These are phyloP conservation scores for Excoecaria cochinchinensis DNA, from an alignment of 345 rosid genomes.

Conservation along the genomic window DNA sequence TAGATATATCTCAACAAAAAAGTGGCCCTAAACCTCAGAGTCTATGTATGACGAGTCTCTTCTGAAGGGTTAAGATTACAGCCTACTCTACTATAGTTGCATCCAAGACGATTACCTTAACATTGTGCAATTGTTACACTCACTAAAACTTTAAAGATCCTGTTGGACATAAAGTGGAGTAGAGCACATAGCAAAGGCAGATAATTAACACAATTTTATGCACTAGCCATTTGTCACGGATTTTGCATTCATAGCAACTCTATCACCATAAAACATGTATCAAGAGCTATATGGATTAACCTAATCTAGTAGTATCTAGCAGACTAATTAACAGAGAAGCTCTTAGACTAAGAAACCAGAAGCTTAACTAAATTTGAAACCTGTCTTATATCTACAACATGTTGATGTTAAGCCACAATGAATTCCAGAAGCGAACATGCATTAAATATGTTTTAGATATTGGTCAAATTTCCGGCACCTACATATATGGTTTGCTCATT, in stretches of 20 bases:
- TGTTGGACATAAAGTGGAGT: not conserved
- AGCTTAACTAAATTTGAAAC: not conserved
- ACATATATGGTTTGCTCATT: conserved; percentile 64
- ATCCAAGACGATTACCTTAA: not conserved
- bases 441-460: not conserved
- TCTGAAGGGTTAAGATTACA: not conserved
- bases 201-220: not conserved
- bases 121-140: not conserved
- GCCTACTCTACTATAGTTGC: not conserved
- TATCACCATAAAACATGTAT: not conserved
- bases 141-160: not conserved
- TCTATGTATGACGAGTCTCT: not conserved
- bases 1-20: not conserved
- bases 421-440: not conserved
- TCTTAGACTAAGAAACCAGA: not conserved
- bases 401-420: not conserved
- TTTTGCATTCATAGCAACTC: not conserved
- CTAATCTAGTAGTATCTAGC: not conserved
- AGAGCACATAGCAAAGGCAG: not conserved
- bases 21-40: not conserved
- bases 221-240: not conserved
- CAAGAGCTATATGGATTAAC: not conserved
- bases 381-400: not conserved
- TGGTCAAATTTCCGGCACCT: conserved; percentile 34
- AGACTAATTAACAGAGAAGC: not conserved